Conservation (phyloP, 768 basidiomycete species). For the Sistotremastrum niveocremeum region DNA sequence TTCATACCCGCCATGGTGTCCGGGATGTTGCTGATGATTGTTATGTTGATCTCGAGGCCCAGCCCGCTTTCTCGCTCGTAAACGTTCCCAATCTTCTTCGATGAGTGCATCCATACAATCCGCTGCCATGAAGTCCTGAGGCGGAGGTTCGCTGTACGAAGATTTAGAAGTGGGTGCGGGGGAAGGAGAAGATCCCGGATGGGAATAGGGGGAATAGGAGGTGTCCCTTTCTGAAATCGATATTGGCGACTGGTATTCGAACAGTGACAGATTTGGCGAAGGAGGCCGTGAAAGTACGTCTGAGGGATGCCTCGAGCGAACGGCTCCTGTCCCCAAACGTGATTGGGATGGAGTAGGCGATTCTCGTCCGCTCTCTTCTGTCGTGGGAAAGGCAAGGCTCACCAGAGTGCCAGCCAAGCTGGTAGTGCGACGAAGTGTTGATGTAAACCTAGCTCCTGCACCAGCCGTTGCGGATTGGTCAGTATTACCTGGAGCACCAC, state of each 20-base stretch:
- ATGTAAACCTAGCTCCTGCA: too few species aligned
- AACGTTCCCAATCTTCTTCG: slow-evolving; percentile 89
- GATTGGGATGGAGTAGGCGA: background rate
- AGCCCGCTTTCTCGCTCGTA: slow-evolving; percentile 51
- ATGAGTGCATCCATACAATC: slow-evolving; percentile 82
- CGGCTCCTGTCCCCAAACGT: background rate
- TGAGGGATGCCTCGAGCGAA: too few species aligned
- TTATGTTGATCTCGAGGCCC: slow-evolving; percentile 26
- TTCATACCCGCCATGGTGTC: slow-evolving; percentile 40
- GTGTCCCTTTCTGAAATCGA: background rate
- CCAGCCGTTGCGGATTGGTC: too few species aligned
- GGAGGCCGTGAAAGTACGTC: too few species aligned
- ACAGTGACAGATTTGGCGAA: background rate
- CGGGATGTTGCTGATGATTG: slow-evolving; percentile 24
- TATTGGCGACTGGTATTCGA: too few species aligned
- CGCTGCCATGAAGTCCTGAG: slow-evolving; percentile 50
- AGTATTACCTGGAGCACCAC: too few species aligned
- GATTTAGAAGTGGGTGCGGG: slow-evolving; percentile 3
- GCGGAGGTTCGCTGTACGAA: slow-evolving; percentile 19
- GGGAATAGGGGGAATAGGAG: slow-evolving; percentile 48
- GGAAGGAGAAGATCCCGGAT: background rate
- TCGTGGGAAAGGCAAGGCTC: slow-evolving; percentile 22
- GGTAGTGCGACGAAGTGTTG: slow-evolving; percentile 49
- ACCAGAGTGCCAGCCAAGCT: slow-evolving; percentile 70
- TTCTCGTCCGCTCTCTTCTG: background rate